phyloP scores from a whole-genome alignment of 371 early-diverging fungal species.

The Mortierella sp. region DNA sequence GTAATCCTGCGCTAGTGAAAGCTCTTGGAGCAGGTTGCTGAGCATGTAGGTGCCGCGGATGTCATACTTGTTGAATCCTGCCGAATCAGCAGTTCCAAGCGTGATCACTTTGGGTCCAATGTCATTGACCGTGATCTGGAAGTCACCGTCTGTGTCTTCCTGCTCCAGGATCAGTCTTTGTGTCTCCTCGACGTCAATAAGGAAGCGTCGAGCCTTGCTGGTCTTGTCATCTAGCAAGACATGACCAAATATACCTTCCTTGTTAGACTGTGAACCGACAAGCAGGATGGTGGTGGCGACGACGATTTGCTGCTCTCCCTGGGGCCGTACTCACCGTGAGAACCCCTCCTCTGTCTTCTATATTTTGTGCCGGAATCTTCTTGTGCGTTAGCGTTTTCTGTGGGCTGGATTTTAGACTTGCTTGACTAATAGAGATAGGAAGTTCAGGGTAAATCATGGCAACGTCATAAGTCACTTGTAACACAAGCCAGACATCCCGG shows the following conservation, averaged over 20 bases:
- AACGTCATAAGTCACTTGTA: not conserved
- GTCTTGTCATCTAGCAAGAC: conserved; percentile 72
- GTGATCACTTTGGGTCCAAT: conserved; percentile 90
- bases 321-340: conserved; percentile 53
- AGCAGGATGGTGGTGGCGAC: not conserved
- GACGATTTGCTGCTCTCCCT: not conserved
- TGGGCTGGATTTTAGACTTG: conserved; percentile 4
- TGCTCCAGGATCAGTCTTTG: conserved; percentile 84
- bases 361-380: conserved; percentile 15
- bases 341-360: conserved; percentile 45
- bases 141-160: conserved; percentile 96
- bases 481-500: not conserved
- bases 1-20: conserved; percentile 90
- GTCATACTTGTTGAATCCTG: conserved; percentile 88
- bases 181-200: conserved; percentile 89
- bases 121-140: conserved; percentile 94
- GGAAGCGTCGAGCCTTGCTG: conserved; percentile 75
- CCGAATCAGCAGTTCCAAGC: conserved; percentile 89
- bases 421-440: not conserved
- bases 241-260: not conserved
- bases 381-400: not conserved
- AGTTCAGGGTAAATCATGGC: too few relatives aligned
- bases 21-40: conserved; percentile 93
- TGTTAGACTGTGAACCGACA: not conserved
- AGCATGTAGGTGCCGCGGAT: conserved; percentile 95